A percentile compares a stretch with the other conserved stretches of the same genome.
Evolutionary conservation across 1,139 yeast species (phyloP).

Genomic region (Magnusiomyces clavatus): DNA sequence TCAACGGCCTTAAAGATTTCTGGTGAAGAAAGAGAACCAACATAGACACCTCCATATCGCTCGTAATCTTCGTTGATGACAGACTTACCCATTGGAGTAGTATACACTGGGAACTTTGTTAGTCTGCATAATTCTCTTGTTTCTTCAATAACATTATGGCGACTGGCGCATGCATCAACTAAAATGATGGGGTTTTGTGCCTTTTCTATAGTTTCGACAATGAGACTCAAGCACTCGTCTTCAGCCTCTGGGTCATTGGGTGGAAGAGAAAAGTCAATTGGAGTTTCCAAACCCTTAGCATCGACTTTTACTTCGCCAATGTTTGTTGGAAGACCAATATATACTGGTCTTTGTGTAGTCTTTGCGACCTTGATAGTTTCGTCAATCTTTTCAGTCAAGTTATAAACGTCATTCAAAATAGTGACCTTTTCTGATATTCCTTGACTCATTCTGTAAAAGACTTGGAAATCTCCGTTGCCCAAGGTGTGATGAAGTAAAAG

Average conservation of each 20-base stretch:
- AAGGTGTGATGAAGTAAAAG: conserved; percentile 56
- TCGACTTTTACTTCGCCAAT: conserved; percentile 60
- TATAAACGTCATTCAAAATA: conserved; percentile 49
- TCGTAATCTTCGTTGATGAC: conserved; percentile 65
- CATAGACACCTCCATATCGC: conserved; percentile 80
- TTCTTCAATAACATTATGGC: conserved; percentile 63
- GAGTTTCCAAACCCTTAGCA: conserved; percentile 47
- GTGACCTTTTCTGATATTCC: conserved; percentile 61
- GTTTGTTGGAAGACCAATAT: conserved; percentile 77
- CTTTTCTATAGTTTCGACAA: conserved; percentile 44
- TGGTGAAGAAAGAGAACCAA: conserved; percentile 71
- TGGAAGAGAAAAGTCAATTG: conserved; percentile 54
- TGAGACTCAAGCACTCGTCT: conserved; percentile 56
- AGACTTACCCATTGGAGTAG: conserved; percentile 90
- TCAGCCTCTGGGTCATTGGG: conserved; percentile 66
- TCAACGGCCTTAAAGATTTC: conserved; percentile 72
- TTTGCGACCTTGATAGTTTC: conserved; percentile 67
- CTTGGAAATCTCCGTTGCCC: conserved; percentile 81
- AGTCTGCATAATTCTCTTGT: conserved; percentile 53
- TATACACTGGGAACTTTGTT: conserved; percentile 77
- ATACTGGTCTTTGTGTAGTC: conserved; percentile 72
- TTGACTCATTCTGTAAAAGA: conserved; percentile 66
- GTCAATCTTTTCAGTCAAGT: conserved; percentile 67
- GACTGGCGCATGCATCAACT: conserved; percentile 81
- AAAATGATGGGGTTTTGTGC: conserved; percentile 66